phyloP scores from a whole-genome alignment of 305 asterid species.

The Galium porrigens region DNA sequence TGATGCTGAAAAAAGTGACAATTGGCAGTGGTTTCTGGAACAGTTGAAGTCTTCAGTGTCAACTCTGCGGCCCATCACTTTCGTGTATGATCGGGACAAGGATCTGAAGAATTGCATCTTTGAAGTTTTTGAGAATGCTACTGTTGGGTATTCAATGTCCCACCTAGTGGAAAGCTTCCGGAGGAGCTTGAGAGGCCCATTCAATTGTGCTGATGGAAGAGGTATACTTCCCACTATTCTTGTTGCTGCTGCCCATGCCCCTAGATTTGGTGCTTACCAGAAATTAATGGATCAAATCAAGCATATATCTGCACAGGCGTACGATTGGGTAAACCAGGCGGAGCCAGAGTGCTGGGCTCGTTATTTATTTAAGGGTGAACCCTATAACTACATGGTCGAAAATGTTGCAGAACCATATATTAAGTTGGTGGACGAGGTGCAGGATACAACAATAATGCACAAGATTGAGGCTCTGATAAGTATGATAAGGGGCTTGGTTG shows the following conservation, averaged over 20 bases:
- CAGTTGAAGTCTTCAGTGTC: constrained; percentile 54
- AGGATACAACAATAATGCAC: constrained; percentile 61
- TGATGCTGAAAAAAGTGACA: constrained; percentile 46
- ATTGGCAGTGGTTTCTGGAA: constrained; percentile 77
- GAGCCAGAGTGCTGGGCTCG: constrained; percentile 62
- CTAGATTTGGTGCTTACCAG: constrained; percentile 42
- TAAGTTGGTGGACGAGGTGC: constrained; percentile 48
- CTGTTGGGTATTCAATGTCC: constrained; percentile 61
- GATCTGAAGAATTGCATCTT: constrained; percentile 33
- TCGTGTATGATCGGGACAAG: constrained; percentile 67
- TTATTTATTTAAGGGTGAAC: constrained; percentile 47
- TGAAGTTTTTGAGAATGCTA: constrained; percentile 50
- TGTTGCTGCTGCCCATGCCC: constrained; percentile 61
- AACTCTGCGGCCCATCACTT: constrained; percentile 43
- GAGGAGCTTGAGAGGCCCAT: constrained; percentile 64
- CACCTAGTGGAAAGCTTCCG: constrained; percentile 71
- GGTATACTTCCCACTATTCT: constrained; percentile 54
- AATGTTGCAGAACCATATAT: constrained; percentile 49
- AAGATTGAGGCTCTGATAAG: constrained; percentile 55
- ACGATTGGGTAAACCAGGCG: constrained; percentile 56
- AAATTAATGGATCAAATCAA: constrained; percentile 52
- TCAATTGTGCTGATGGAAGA: constrained; percentile 68
- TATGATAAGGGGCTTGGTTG: constrained; percentile 42
- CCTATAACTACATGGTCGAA: constrained; percentile 41
- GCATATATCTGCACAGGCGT: constrained; percentile 52